Evolutionary conservation across 1,284 basidiomycete genomes (phyloP).

Genomic region (Leccinum subfulvum): DNA sequence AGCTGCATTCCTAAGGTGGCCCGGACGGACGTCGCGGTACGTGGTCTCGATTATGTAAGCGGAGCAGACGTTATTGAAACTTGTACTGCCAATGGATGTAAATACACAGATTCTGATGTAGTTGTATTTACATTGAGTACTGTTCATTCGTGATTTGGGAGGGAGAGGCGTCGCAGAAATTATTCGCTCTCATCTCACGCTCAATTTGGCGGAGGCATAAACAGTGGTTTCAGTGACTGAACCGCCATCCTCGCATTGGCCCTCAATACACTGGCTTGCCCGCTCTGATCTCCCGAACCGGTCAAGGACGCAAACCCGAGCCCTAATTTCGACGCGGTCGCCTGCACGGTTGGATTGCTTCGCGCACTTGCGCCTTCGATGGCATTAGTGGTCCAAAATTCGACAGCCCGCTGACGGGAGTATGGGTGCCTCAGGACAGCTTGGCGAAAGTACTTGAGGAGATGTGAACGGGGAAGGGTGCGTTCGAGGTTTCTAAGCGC

Average conservation of each 20-base stretch:
- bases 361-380: constrained; percentile 49
- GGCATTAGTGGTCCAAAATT: constrained; percentile 59
- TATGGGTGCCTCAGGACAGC: constrained; percentile 53
- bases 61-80: not conserved
- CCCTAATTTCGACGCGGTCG: constrained; percentile 49
- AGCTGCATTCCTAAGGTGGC: constrained; percentile 10
- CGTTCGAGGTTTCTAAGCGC: constrained; percentile 40
- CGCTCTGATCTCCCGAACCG: constrained; percentile 24
- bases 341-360: constrained; percentile 46
- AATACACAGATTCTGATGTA: not conserved
- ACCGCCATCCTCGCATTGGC: constrained; percentile 40
- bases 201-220: constrained; percentile 26
- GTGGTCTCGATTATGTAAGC: constrained; percentile 11
- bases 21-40: not conserved
- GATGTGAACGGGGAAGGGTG: constrained; percentile 44
- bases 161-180: not conserved
- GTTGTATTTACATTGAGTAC: not conserved
- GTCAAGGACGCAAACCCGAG: constrained; percentile 40
- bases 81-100: not conserved
- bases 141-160: not conserved
- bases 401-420: constrained; percentile 43
- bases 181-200: not conserved
- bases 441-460: constrained; percentile 53
- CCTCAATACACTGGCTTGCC: constrained; percentile 34
- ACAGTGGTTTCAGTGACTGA: constrained; percentile 35